These are phyloP conservation scores for Geotrichum aggregatum DNA, from an alignment of 1,139 yeast species.

Conservation along the genomic window DNA sequence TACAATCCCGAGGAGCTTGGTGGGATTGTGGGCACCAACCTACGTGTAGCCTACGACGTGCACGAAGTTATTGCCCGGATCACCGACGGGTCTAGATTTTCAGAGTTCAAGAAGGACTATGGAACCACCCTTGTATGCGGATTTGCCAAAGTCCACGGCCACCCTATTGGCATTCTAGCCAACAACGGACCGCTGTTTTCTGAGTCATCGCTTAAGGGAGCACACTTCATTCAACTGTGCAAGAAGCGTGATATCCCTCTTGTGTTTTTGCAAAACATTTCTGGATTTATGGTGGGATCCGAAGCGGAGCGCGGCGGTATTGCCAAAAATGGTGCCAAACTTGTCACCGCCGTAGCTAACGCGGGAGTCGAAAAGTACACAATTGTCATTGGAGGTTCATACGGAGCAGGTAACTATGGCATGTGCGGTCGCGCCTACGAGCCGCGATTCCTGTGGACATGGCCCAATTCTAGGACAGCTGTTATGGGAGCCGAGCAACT, in stretches of 20 bases:
- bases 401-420: slow-evolving; percentile 41
- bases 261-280: slow-evolving; percentile 37
- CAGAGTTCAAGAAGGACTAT: slow-evolving; percentile 37
- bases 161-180: slow-evolving; percentile 38
- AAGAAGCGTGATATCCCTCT: slow-evolving; percentile 38
- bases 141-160: slow-evolving; percentile 36
- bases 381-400: slow-evolving; percentile 38
- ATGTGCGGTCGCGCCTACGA: slow-evolving; percentile 41
- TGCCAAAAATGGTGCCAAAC: slow-evolving; percentile 39
- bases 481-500: slow-evolving; percentile 41
- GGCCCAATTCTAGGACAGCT: slow-evolving; percentile 40
- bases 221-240: slow-evolving; percentile 39
- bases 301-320: slow-evolving; percentile 40
- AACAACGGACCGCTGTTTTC: slow-evolving; percentile 39
- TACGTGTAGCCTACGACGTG: slow-evolving; percentile 37
- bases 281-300: slow-evolving; percentile 40
- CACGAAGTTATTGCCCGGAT: slow-evolving; percentile 38
- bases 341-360: slow-evolving; percentile 39
- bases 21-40: slow-evolving; percentile 37
- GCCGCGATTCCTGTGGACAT: slow-evolving; percentile 38
- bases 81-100: slow-evolving; percentile 37
- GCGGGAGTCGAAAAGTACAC: slow-evolving; percentile 38
- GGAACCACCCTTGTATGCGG: slow-evolving; percentile 38
- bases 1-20: slow-evolving; percentile 36
- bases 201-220: slow-evolving; percentile 38